Evolutionary conservation across 352 stramenopile species (phyloP), one percentile per base, ranked within the genome.

Genomic region (Peronospora tabacina): DNA sequence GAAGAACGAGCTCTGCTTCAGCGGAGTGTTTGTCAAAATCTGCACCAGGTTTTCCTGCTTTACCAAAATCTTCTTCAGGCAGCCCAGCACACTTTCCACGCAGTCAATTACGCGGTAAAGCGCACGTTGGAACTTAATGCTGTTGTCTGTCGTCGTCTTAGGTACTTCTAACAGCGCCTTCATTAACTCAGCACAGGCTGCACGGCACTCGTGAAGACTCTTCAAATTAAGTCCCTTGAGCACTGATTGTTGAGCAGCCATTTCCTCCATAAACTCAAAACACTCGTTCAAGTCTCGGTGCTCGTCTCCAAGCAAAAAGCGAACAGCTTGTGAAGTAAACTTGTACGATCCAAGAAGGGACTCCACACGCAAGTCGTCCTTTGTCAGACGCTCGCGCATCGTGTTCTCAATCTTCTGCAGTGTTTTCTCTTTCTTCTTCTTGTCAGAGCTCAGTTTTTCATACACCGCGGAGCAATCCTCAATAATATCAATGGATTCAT

Each of bases 41-140:
- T 94, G 77, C n/a, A 94, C 64, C 20, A 94, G 58, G 41, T 90
- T 85, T 40, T 94, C 82, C 43, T 94, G 82, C 63, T 94, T 94
- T 1, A 55, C 66, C 15, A 91, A 22, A 7, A 94, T 70, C 52
- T 90, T 89, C 62, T 91, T 94, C 60, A 94, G 56, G 58, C 74
- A 89, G 57, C 84, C 85, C 2, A 94, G 49, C 17, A 91, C 82
- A 10, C 72, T 62, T 47, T 94, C 82, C 2, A 90, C 75, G 7
- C 71, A 86, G 47, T 94, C 82, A 54, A 94, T 94, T 3, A 94
- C 82, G 32, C 71, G 67, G 52, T 94, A 94, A 42, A 94, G 59
- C 17, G 80, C 66, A 1, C 82, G 75, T 52, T 91, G 80, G 55
- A 94, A 94, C 61, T 94, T 94, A 57, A 94, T 90, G 52, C 78